Base-by-base conservation (phyloP, 192 early-diverging fungal genomes). In the Linnemannia zychae region DNA sequence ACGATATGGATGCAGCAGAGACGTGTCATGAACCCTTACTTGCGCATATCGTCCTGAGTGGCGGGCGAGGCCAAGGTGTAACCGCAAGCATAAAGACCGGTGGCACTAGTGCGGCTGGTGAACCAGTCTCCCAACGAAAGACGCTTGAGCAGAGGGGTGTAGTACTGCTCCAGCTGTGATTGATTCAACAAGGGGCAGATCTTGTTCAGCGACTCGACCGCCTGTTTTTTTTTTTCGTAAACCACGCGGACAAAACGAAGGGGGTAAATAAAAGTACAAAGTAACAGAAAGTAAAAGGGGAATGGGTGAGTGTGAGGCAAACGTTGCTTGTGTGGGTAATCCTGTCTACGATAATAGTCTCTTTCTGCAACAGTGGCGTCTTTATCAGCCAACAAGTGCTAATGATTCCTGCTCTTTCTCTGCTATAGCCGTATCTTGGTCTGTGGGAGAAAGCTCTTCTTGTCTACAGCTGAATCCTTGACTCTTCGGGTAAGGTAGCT, bases 121-220 rank as follows among this genome's bases (percentile, higher is more conserved):
- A 99, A 99, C 99, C 99, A 99, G 85, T 99, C 98, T 65, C 97
- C 98, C 63, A 92, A 87, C 31, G 94, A 94, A 71, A 99, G 92
- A 22, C 99, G 92, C 80, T 97, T 97, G 68, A 99, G 87, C 87
- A 98, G 93, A 34, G 97, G 97, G 50, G 99, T 92, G 77, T 96
- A 96, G 76, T 93, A 92, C 74, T 97, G 94, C 85, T 98, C 97
- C 67, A 99, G 87, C 80, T 98, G 97, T 37, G 87, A 79, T 80
- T 94, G 92, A 82, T 92, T 91, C 77, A 99, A 91, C 5, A 88
- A 80, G 40, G 89, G 90, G 63, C 91, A 93, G 72, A 99, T 94
- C 85, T 97, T 96, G 81, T 94, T 94, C 48, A 98, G 91, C 0
- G 97, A 98, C 73, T 95, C 96, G 60, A 99, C 97, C 18, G 99